Base-by-base conservation (phyloP, 1,284 basidiomycete species). In the Apiotrichum akiyoshidainum region DNA sequence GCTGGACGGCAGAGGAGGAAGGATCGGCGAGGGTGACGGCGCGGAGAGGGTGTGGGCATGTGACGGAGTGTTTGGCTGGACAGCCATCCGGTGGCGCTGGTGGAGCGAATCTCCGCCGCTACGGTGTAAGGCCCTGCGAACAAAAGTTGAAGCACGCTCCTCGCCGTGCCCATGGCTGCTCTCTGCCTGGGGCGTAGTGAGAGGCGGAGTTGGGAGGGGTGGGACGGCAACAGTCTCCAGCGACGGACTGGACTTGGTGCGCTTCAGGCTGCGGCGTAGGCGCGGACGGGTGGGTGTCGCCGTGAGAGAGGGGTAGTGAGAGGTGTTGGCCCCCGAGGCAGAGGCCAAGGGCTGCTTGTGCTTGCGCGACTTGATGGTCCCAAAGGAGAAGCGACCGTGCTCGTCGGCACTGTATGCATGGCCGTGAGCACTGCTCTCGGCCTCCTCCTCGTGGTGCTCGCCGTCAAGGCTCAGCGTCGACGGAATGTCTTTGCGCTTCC, bases 401-500 rank as follows among this genome's bases (percentile, higher is more conserved):
- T n/a, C n/a, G n/a, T n/a, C 19, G 42, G 12, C 10, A 3, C n/a
- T 41, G 16, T 16, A 12, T 3, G 16, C n/a, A 16, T 41, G 40
- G 3, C 40, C n/a, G 17, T n/a, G 16, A 16, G 16, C 19, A n/a
- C 42, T 44, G 17, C 42, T n/a, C n/a, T 4, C 8, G 16, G 8
- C n/a, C n/a, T 19, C 47, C 11, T 34, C 35, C 8, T 17, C 19
- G n/a, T 19, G 19, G 19, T 37, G 31, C 16, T 16, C 45, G 16
- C 16, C n/a, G 2, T 35, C 35, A 7, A 33, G n/a, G 7, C 26
- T 17, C 7, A 13, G 17, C 7, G 26, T 31, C 10, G n/a, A 17
- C 4, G 47, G n/a, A 13, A 35, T 34, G 47, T 34, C 50, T 33
- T 52, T 52, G 33, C 51, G 51, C 19, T 35, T 34, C 33, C 51